Percentiles rank a stretch among this genome's conserved stretches.
Evolutionary conservation across 257 asterid genomes (phyloP).

Genomic region (Ophiorrhiza pumila): DNA sequence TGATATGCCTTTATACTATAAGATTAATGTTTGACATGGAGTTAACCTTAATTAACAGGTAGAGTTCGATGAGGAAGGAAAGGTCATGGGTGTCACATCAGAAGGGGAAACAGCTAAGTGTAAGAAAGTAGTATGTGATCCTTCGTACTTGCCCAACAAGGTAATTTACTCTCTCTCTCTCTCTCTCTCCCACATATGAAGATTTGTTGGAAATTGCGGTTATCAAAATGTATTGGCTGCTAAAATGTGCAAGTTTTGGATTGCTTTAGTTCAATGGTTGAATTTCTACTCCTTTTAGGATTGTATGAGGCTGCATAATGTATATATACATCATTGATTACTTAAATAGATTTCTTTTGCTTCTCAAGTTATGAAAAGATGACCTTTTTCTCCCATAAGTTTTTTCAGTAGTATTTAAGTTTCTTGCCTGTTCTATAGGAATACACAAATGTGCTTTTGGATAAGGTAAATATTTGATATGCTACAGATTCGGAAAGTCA

Average conservation of each 20-base stretch:
- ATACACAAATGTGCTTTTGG: not conserved
- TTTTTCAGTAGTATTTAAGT: not conserved
- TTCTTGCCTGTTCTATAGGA: not conserved
- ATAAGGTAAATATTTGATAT: slow-evolving; percentile 4
- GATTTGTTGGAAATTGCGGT: slow-evolving; percentile 1
- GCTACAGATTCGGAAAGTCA: slow-evolving; percentile 71
- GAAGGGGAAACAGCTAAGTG: slow-evolving; percentile 97
- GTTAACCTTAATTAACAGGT: slow-evolving; percentile 46
- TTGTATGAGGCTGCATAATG: not conserved
- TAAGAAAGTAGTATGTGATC: slow-evolving; percentile 94
- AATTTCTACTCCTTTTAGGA: not conserved
- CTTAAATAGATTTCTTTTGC: not conserved
- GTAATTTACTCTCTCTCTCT: slow-evolving; percentile 31
- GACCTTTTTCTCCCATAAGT: not conserved
- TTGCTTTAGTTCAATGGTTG: not conserved
- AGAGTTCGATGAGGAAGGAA: slow-evolving; percentile 84
- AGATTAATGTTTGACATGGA: slow-evolving; percentile 1
- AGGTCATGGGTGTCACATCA: slow-evolving; percentile 84
- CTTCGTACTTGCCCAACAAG: slow-evolving; percentile 86
- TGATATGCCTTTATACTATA: not conserved
- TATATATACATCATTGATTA: not conserved
- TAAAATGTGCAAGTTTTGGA: not conserved
- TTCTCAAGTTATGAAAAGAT: not conserved
- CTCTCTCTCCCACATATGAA: not conserved
- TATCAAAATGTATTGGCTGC: not conserved